Percentiles rank a stretch among this genome's conserved stretches.
phyloP scores from a whole-genome alignment of 164 flowering plant species.

The Nymphaea thermarum region DNA sequence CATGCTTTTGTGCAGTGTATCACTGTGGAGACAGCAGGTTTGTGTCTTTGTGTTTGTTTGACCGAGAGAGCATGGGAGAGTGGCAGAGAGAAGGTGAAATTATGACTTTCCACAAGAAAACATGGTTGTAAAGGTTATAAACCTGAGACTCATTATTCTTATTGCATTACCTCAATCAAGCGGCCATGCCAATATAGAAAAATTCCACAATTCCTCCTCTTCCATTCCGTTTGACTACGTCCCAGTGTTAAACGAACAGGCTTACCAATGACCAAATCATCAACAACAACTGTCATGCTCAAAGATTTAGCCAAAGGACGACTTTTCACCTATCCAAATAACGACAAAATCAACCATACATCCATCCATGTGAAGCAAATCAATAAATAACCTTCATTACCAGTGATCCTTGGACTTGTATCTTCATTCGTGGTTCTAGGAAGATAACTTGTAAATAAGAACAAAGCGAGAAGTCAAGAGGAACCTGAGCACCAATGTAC shows the following conservation, averaged over 20 bases:
- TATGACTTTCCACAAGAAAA: not conserved
- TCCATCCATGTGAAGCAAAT: not conserved
- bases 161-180: constrained; percentile 40
- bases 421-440: constrained; percentile 51
- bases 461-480: constrained; percentile 44
- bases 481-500: constrained; percentile 22
- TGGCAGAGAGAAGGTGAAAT: too few species aligned
- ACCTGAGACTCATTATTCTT: not conserved
- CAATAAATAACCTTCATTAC: constrained; percentile 14
- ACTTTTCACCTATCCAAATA: constrained; percentile 31
- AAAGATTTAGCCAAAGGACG: constrained; percentile 47
- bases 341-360: not conserved
- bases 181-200: constrained; percentile 70
- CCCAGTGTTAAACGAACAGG: constrained; percentile 40
- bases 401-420: constrained; percentile 47
- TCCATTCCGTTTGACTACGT: constrained; percentile 40
- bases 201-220: constrained; percentile 42
- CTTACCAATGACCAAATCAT: constrained; percentile 25
- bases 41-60: too few species aligned
- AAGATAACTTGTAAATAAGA: constrained; percentile 51
- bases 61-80: too few species aligned
- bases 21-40: too few species aligned
- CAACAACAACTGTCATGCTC: constrained; percentile 20
- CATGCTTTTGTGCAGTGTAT: not conserved
- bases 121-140: not conserved